A percentile compares a stretch with the other conserved stretches of the same genome.
Conservation (phyloP, 768 basidiomycete species). For the Kondoa malvinella region DNA sequence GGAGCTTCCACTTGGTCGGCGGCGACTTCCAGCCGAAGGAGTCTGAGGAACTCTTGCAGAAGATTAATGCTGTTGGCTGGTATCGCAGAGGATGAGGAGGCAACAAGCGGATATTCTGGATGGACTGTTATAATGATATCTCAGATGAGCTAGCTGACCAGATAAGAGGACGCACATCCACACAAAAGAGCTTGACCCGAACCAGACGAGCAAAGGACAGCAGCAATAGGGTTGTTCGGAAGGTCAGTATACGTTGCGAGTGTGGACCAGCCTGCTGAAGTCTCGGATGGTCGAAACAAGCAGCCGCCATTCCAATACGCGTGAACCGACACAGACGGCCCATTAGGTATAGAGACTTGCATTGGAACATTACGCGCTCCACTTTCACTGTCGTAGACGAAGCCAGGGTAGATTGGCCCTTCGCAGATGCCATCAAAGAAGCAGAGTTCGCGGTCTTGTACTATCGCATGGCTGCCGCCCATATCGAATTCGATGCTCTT, state of each 20-base stretch:
- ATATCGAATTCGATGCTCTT: slow-evolving; percentile 34
- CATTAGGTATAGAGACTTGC: slow-evolving; percentile 26
- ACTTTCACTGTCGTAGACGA: slow-evolving; percentile 36
- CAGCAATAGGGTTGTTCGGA: slow-evolving; percentile 30
- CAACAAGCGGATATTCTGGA: not conserved
- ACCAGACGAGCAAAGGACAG: slow-evolving; percentile 34
- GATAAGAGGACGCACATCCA: slow-evolving; percentile 36
- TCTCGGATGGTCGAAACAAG: slow-evolving; percentile 30
- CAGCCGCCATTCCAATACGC: slow-evolving; percentile 40
- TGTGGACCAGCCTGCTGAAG: slow-evolving; percentile 24
- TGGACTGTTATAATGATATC: slow-evolving; percentile 17
- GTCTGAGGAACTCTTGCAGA: not conserved
- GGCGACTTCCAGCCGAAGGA: not conserved
- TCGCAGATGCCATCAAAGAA: slow-evolving; percentile 36
- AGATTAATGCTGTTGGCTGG: not conserved
- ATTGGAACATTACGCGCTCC: slow-evolving; percentile 34
- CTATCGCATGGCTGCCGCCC: slow-evolving; percentile 32
- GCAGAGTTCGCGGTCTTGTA: slow-evolving; percentile 34
- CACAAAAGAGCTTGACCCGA: slow-evolving; percentile 31
- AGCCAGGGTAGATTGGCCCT: slow-evolving; percentile 36
- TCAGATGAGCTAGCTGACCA: not conserved
- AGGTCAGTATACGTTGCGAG: slow-evolving; percentile 33
- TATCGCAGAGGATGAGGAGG: not conserved
- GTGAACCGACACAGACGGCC: slow-evolving; percentile 19
- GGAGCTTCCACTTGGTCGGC: not conserved